Conservation (phyloP, 2,329 filamentous ascomycete species). For the Colletotrichum liaoningense region DNA sequence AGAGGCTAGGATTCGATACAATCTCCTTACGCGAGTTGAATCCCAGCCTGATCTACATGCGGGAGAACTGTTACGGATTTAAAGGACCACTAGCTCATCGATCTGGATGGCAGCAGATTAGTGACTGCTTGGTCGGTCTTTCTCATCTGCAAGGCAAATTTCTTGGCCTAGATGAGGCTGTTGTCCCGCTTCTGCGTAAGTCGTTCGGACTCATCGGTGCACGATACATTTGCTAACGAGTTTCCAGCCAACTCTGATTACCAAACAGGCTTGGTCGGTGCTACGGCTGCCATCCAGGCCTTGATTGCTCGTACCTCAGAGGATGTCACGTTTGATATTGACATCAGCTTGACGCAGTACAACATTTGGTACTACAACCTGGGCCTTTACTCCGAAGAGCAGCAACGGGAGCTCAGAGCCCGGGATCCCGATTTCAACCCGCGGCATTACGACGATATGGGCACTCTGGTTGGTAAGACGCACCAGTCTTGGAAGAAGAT, state of each 20-base stretch:
- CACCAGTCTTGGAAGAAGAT: constrained; percentile 15
- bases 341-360: constrained; percentile 42
- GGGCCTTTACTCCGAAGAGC: constrained; percentile 36
- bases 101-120: constrained; percentile 52
- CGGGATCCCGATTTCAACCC: constrained; percentile 35
- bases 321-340: constrained; percentile 39
- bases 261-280: constrained; percentile 39
- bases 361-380: constrained; percentile 42
- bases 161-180: constrained; percentile 46
- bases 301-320: constrained; percentile 36
- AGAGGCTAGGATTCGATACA: constrained; percentile 45
- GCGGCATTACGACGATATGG: constrained; percentile 41
- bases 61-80: constrained; percentile 51
- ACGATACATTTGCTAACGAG: neutral
- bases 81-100: constrained; percentile 45
- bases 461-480: constrained; percentile 21
- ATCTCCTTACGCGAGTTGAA: constrained; percentile 29
- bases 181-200: constrained; percentile 39
- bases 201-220: rapidly evolving
- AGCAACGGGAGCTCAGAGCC: constrained; percentile 30
- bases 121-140: constrained; percentile 50
- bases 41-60: constrained; percentile 45
- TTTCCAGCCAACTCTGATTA: constrained; percentile 40
- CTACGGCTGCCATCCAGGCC: constrained; percentile 37
- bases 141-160: constrained; percentile 51